phyloP scores from a whole-genome alignment of 768 basidiomycete genomes.

The Russula olivacea region DNA sequence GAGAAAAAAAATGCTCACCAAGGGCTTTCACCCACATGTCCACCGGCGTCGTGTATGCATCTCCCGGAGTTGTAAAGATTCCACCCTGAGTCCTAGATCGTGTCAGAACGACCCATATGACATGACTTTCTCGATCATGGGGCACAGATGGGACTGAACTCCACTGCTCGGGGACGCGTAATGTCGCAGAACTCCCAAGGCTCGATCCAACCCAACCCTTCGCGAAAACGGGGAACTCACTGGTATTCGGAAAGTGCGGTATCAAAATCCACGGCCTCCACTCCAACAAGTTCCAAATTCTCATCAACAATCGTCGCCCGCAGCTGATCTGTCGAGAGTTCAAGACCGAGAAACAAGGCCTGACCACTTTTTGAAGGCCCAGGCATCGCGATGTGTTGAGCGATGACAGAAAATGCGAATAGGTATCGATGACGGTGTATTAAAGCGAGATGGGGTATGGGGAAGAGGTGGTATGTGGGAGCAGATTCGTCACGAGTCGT shows the following conservation, averaged over 20 bases:
- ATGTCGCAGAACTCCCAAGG: constrained; percentile 5
- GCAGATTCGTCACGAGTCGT: constrained; percentile 3
- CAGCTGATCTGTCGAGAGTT: constrained; percentile 78
- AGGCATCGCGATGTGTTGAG: constrained; percentile 17
- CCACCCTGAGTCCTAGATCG: constrained; percentile 70
- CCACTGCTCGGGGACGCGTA: neutral
- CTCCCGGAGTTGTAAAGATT: constrained; percentile 79
- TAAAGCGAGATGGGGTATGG: neutral
- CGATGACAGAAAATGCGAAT: neutral
- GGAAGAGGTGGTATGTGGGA: neutral
- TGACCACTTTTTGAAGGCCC: constrained; percentile 36
- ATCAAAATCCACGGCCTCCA: constrained; percentile 81
- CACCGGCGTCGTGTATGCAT: constrained; percentile 81
- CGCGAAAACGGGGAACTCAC: constrained; percentile 42
- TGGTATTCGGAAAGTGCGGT: constrained; percentile 72
- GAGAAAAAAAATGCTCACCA: constrained; percentile 46
- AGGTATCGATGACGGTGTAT: neutral
- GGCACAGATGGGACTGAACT: neutral
- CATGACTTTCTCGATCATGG: neutral
- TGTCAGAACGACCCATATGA: constrained; percentile 5
- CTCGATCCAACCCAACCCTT: neutral
- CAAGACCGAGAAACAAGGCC: constrained; percentile 77
- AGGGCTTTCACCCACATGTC: constrained; percentile 89
- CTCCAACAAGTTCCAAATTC: constrained; percentile 72
- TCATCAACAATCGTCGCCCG: constrained; percentile 82